These are phyloP conservation scores for Haplosporangium gracile DNA, from an alignment of 192 early-diverging fungal species.

Conservation along the genomic window DNA sequence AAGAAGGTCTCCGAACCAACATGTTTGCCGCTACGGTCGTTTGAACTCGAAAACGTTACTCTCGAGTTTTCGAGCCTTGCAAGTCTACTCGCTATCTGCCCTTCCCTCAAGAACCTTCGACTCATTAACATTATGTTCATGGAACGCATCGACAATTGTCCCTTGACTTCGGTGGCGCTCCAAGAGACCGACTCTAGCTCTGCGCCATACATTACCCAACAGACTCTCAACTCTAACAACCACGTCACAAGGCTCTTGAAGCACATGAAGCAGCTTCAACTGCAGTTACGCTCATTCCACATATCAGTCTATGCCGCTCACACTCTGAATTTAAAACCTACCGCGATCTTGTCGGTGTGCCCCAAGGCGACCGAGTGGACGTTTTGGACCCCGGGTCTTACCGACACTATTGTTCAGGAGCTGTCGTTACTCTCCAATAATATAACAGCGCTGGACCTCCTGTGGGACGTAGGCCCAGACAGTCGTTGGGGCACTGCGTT, in stretches of 20 bases:
- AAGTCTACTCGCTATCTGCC: background rate
- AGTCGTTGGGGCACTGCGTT: background rate
- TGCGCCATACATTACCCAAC: background rate
- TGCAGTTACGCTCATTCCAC: background rate
- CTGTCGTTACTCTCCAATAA: background rate
- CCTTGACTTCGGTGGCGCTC: background rate
- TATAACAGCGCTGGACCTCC: background rate
- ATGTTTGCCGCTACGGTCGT: background rate
- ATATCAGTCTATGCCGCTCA: background rate
- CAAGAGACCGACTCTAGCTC: background rate
- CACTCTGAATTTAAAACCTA: background rate
- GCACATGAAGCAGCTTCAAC: background rate
- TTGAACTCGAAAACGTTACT: background rate
- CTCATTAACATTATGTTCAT: slow-evolving; percentile 3
- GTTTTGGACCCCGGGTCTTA: background rate
- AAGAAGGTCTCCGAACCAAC: background rate
- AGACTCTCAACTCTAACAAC: background rate
- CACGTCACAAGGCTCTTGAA: background rate
- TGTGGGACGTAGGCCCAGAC: background rate
- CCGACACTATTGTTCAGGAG: background rate
- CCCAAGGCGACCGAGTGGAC: background rate
- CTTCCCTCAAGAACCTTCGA: background rate
- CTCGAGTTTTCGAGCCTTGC: background rate
- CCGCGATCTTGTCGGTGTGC: background rate
- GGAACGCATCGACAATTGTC: background rate